Percentiles rank a stretch among this genome's conserved stretches.
phyloP scores from a whole-genome alignment of 208 protist genomes.

The Crithidia brevicula region DNA sequence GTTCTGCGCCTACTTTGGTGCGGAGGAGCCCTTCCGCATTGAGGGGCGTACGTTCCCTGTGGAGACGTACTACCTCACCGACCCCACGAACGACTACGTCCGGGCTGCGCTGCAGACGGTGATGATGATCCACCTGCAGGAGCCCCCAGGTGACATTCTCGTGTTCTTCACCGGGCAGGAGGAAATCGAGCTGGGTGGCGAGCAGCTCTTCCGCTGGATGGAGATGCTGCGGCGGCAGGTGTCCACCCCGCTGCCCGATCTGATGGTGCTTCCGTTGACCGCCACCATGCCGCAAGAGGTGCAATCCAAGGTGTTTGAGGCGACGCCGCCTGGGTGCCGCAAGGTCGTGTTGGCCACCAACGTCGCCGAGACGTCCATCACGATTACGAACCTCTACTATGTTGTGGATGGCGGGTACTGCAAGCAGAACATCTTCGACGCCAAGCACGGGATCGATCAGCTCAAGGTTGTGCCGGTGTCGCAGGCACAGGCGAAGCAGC shows the following conservation, averaged over 20 bases:
- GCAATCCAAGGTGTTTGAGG: slow-evolving; percentile 98
- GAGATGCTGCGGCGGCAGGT: slow-evolving; percentile 65
- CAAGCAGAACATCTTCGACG: slow-evolving; percentile 98
- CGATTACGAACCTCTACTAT: slow-evolving; percentile 99
- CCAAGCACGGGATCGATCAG: slow-evolving; percentile 96
- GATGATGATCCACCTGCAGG: slow-evolving; percentile 98
- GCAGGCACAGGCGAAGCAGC: slow-evolving; percentile 97
- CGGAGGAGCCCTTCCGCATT: slow-evolving; percentile 97
- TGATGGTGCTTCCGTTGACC: slow-evolving; percentile 98
- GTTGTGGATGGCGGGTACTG: slow-evolving; percentile 98
- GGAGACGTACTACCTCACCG: slow-evolving; percentile 95
- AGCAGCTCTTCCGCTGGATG: slow-evolving; percentile 95
- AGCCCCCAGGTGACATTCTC: slow-evolving; percentile 98
- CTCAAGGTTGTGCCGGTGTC: slow-evolving; percentile 97
- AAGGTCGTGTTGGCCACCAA: slow-evolving; percentile 99
- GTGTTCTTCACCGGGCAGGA: slow-evolving; percentile 99
- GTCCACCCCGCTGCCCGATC: slow-evolving; percentile 79
- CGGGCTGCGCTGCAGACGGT: slow-evolving; percentile 97
- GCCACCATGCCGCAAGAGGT: slow-evolving; percentile 98
- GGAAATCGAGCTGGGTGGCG: slow-evolving; percentile 99
- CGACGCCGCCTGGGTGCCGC: slow-evolving; percentile 88
- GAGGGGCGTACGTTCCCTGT: slow-evolving; percentile 98
- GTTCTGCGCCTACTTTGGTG: slow-evolving; percentile 98
- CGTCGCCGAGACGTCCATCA: slow-evolving; percentile 99
- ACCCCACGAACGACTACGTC: slow-evolving; percentile 97